Percentiles rank a stretch among this genome's conserved stretches.
Conservation (phyloP, 2,329 filamentous ascomycete genomes). For the Alternaria gansuensis region DNA sequence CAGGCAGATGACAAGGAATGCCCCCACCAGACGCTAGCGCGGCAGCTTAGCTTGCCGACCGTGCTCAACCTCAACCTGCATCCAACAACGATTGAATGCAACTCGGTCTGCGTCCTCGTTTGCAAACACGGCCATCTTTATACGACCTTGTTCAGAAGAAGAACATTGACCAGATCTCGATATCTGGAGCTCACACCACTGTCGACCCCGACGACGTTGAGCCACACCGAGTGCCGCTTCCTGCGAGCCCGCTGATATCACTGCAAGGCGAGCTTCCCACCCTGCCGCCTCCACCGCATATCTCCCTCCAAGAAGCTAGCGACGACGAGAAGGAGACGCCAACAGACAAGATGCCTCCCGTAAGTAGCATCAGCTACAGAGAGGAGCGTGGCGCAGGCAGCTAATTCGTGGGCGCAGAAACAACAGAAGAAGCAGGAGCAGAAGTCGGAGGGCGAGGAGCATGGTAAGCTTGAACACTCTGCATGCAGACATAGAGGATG, state of each 20-base stretch:
- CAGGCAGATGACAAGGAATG: slow-evolving; percentile 26
- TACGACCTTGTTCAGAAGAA: slow-evolving; percentile 67
- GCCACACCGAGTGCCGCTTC: slow-evolving; percentile 49
- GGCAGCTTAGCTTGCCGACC: slow-evolving; percentile 24
- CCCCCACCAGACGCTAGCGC: slow-evolving; percentile 27
- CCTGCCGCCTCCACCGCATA: slow-evolving; percentile 36
- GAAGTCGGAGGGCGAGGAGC: slow-evolving; percentile 61
- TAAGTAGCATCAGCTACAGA: slow-evolving; percentile 36
- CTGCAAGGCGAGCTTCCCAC: slow-evolving; percentile 41
- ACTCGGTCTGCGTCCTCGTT: slow-evolving; percentile 65
- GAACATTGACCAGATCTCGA: slow-evolving; percentile 59
- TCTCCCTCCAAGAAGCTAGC: slow-evolving; percentile 32
- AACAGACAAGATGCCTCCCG: slow-evolving; percentile 50
- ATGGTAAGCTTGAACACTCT: slow-evolving; percentile 57
- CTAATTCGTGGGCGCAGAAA: slow-evolving; percentile 45
- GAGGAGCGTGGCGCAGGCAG: slow-evolving; percentile 22
- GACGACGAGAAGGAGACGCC: slow-evolving; percentile 23
- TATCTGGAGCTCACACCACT: slow-evolving; percentile 35
- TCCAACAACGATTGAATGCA: slow-evolving; percentile 56
- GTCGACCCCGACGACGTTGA: slow-evolving; percentile 40
- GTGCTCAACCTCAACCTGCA: slow-evolving; percentile 33
- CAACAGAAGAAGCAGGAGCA: slow-evolving; percentile 50
- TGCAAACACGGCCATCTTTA: slow-evolving; percentile 68
- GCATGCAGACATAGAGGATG: not conserved
- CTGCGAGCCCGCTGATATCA: slow-evolving; percentile 45